phyloP scores from a whole-genome alignment of 2,329 filamentous ascomycete genomes.

The Claviceps lovelessii region DNA sequence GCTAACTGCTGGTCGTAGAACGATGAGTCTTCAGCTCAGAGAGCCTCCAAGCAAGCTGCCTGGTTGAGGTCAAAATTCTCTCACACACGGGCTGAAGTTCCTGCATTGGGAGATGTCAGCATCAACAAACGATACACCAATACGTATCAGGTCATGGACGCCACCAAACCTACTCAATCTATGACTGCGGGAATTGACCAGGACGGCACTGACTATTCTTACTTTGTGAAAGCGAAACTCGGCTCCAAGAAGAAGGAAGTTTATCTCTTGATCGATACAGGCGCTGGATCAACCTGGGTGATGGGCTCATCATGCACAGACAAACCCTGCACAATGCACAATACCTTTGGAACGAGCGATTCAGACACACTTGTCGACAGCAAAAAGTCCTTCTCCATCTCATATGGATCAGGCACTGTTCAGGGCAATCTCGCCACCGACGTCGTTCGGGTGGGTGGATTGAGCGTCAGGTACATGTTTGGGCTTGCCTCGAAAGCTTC shows the following conservation, averaged over 20 bases:
- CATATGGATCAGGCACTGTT: conserved; percentile 67
- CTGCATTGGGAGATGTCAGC: background rate
- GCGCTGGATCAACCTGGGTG: conserved; percentile 66
- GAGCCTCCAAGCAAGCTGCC: conserved; percentile 8
- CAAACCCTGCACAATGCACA: conserved; percentile 53
- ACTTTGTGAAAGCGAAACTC: conserved; percentile 44
- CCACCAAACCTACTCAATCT: conserved; percentile 28
- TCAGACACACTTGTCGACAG: conserved; percentile 48
- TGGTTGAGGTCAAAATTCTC: conserved; percentile 8
- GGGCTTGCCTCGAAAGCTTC: conserved; percentile 61
- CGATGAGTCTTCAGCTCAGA: conserved; percentile 1
- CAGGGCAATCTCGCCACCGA: conserved; percentile 53
- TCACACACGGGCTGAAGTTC: background rate
- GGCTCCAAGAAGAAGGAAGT: conserved; percentile 40
- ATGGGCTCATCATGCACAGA: conserved; percentile 58
- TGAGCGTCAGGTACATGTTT: conserved; percentile 51
- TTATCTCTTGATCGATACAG: conserved; percentile 52
- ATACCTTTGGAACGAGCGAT: conserved; percentile 49
- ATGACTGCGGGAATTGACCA: conserved; percentile 44
- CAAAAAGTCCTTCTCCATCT: conserved; percentile 44
- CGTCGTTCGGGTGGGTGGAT: conserved; percentile 48
- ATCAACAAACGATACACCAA: conserved; percentile 25
- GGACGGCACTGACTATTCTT: conserved; percentile 51
- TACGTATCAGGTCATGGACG: conserved; percentile 32
- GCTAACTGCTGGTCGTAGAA: conserved; percentile 2